phyloP scores from a whole-genome alignment of 331 rosid genomes.

The Acacia pycnantha region DNA sequence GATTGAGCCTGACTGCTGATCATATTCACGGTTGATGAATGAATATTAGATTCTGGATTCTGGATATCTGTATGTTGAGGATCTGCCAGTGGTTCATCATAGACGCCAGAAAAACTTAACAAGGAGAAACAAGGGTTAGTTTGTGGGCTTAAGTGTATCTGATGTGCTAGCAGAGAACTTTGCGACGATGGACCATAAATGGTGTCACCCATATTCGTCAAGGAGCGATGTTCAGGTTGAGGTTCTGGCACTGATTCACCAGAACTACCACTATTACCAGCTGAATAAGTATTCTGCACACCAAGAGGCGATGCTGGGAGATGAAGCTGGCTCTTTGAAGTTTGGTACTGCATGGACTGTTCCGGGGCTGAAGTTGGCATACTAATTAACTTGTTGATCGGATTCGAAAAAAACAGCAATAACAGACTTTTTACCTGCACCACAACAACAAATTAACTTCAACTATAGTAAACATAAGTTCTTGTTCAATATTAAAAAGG shows the following conservation, averaged over 20 bases:
- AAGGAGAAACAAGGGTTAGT: constrained; percentile 18
- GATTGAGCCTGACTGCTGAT: constrained; percentile 12
- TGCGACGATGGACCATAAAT: constrained; percentile 9
- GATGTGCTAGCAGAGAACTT: constrained; percentile 19
- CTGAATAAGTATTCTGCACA: constrained; percentile 23
- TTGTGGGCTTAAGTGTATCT: constrained; percentile 15
- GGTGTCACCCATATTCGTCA: not conserved
- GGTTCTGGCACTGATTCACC: constrained; percentile 4
- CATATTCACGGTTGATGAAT: constrained; percentile 12
- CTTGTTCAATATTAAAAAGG: not conserved
- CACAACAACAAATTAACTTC: constrained; percentile 10
- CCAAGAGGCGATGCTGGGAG: not conserved
- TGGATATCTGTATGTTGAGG: constrained; percentile 15
- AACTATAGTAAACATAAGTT: not conserved
- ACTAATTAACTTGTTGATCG: constrained; percentile 16
- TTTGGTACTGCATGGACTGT: constrained; percentile 21
- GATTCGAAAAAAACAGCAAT: constrained; percentile 32
- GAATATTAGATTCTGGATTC: constrained; percentile 14
- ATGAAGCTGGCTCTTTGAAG: constrained; percentile 25
- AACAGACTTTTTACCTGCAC: constrained; percentile 43
- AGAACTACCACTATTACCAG: constrained; percentile 11
- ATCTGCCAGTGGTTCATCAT: constrained; percentile 10
- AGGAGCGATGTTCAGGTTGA: constrained; percentile 23
- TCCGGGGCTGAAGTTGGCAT: constrained; percentile 16
- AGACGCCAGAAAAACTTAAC: not conserved